Percentiles rank a stretch among this genome's conserved stretches.
phyloP scores from a whole-genome alignment of 495 filamentous ascomycete species.

The Xylaria acuta region DNA sequence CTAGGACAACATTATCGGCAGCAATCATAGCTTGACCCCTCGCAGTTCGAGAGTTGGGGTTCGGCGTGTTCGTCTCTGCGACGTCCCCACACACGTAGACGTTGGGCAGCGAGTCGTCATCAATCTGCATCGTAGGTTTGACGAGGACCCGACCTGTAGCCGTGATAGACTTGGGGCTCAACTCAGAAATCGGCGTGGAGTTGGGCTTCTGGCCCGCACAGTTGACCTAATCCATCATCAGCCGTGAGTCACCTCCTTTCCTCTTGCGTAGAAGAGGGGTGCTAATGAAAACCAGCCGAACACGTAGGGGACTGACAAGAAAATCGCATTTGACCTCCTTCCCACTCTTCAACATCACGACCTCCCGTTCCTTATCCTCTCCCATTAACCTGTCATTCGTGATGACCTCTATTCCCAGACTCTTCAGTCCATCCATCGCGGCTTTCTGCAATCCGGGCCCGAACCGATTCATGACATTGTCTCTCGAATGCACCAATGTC shows the following conservation, averaged over 20 bases:
- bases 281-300: not conserved
- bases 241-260: not conserved
- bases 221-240: constrained; percentile 44
- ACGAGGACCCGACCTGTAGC: constrained; percentile 60
- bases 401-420: constrained; percentile 51
- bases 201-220: constrained; percentile 66
- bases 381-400: constrained; percentile 23
- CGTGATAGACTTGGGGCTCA: constrained; percentile 54
- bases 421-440: constrained; percentile 46
- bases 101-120: constrained; percentile 52
- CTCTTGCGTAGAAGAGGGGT: not conserved
- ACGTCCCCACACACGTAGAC: constrained; percentile 69
- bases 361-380: constrained; percentile 31
- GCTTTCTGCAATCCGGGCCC: constrained; percentile 55
- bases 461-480: constrained; percentile 59
- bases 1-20: constrained; percentile 58
- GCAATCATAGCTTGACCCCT: constrained; percentile 59
- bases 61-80: constrained; percentile 59
- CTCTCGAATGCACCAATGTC: constrained; percentile 63
- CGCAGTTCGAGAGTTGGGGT: constrained; percentile 62
- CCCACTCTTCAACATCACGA: constrained; percentile 41
- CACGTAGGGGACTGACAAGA: constrained; percentile 36
- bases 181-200: constrained; percentile 51
- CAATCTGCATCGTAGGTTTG: constrained; percentile 63
- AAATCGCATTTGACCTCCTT: constrained; percentile 44